These are phyloP conservation scores for Actinomortierella ambigua DNA, from an alignment of 371 early-diverging fungal species.

Conservation along the genomic window DNA sequence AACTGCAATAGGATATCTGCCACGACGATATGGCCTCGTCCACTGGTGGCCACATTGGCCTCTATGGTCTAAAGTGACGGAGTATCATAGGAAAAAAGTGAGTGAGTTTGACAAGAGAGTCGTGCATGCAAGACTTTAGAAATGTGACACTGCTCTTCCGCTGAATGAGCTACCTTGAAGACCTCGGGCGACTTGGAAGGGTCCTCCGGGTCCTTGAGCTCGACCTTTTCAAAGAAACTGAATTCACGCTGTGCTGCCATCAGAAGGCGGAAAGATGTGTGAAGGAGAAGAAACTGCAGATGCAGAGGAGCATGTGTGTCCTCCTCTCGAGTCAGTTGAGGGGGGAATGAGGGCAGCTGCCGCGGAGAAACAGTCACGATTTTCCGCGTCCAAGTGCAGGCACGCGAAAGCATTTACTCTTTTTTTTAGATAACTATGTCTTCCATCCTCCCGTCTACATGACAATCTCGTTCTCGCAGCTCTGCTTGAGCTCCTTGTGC, in stretches of 20 bases:
- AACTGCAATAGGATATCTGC: conserved; percentile 56
- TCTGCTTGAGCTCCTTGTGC: conserved; percentile 92
- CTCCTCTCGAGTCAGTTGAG: too few species aligned
- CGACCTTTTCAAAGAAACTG: conserved; percentile 81
- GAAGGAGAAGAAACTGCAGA: too few species aligned
- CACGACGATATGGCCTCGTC: conserved; percentile 60
- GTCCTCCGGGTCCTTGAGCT: conserved; percentile 63
- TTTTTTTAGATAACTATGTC: too few species aligned
- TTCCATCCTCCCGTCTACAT: conserved; percentile 73
- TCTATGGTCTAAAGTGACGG: conserved; percentile 47
- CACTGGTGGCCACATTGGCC: conserved; percentile 57
- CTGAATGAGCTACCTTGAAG: conserved; percentile 56
- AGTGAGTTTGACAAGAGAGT: conserved; percentile 13
- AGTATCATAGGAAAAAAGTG: neutral
- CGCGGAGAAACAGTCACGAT: too few species aligned
- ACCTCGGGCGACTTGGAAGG: conserved; percentile 63
- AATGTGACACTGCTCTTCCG: neutral
- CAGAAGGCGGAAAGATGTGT: conserved; percentile 43
- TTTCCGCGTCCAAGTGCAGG: too few species aligned
- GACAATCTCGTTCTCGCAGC: conserved; percentile 93
- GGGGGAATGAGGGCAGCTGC: too few species aligned
- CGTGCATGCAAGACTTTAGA: too few species aligned
- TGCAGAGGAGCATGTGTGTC: too few species aligned
- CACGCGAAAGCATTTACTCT: too few species aligned
- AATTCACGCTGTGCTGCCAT: conserved; percentile 75